Base-by-base conservation (phyloP, 257 asterid species). In the Solanum corneliomulleri region DNA sequence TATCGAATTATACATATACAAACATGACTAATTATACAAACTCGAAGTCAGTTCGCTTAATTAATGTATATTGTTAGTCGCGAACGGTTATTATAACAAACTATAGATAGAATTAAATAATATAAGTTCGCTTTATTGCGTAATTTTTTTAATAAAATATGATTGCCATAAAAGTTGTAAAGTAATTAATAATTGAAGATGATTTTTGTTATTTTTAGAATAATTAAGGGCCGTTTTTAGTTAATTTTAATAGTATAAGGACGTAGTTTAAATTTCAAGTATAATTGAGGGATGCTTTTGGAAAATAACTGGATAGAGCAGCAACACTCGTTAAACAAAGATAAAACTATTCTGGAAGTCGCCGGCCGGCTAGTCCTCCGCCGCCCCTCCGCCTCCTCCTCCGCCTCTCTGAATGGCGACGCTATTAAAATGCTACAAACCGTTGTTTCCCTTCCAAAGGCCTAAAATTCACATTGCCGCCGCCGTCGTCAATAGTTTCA, bases 391-490 rank as follows among this genome's bases (percentile, higher is more conserved):
- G 41, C 76, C 18, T 62, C 66, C 39, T 45, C 39, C 62, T 47
- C 42, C 25, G 75, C n/a, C 75, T 31, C 41, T 82, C 82, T 56
- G 85, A 90, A 89, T 87, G 20, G 23, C 92, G 86, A 90, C 92
- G 84, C 87, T 91, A 11, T 81, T 89, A 25, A 93, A 87, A 89
- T 90, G 89, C 89, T 91, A 89, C 90, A 91, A 89, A 37, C 98
- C 98, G 16, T 80, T 90, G 44, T 84, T 60, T 58, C 75, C 49
- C 58, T 39, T 88, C 83, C 88, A 68, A 83, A 71, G n/a, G 49
- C 52, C 70, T 66, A 47, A 69, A 12, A 58, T 85, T 11, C 52
- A 35, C 56, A 41, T 27, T 23, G 49, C 42, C 60, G 49, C 88
- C 60, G 49, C 88, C 11, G 16, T 39, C 69, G 39, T 18, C 25